Evolutionary conservation across 2,329 filamentous ascomycete genomes (phyloP).

Genomic region (Myriangium duriaei): DNA sequence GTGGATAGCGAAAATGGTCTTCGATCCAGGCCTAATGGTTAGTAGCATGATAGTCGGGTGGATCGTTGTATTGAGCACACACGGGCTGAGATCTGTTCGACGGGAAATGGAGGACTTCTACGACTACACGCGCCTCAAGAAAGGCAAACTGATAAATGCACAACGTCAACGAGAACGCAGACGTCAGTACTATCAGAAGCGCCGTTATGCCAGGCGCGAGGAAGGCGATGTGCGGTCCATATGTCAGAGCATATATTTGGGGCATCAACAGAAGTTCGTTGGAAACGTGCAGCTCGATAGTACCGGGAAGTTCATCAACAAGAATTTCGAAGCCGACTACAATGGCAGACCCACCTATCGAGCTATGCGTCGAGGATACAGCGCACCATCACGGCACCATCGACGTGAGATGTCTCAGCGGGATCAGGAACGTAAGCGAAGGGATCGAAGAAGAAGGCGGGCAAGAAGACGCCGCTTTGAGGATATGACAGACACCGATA

Average conservation of each 20-base stretch:
- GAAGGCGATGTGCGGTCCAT: too few species aligned
- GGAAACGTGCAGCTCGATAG: background rate
- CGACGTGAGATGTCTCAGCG: background rate
- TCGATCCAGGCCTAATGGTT: too few species aligned
- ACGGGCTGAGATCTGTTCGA: background rate
- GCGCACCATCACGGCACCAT: background rate
- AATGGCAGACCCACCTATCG: background rate
- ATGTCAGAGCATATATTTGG: background rate
- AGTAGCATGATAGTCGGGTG: too few species aligned
- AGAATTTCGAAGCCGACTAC: background rate
- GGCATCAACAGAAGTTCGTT: background rate
- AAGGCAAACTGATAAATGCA: background rate
- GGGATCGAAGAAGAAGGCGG: background rate
- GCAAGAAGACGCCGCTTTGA: too few species aligned
- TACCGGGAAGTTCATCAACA: background rate
- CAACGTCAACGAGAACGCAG: background rate
- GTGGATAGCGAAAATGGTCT: too few species aligned
- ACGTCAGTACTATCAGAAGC: background rate
- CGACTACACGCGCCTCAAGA: background rate
- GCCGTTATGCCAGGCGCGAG: too few species aligned
- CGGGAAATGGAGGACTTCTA: conserved; percentile 2
- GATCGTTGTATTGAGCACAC: too few species aligned
- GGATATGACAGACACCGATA: background rate
- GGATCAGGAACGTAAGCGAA: background rate
- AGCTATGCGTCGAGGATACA: background rate